A percentile compares a stretch with the other conserved stretches of the same genome.
These are phyloP conservation scores for Fusarium sp. DNA, from an alignment of 2,329 filamentous ascomycete species.

Conservation along the genomic window DNA sequence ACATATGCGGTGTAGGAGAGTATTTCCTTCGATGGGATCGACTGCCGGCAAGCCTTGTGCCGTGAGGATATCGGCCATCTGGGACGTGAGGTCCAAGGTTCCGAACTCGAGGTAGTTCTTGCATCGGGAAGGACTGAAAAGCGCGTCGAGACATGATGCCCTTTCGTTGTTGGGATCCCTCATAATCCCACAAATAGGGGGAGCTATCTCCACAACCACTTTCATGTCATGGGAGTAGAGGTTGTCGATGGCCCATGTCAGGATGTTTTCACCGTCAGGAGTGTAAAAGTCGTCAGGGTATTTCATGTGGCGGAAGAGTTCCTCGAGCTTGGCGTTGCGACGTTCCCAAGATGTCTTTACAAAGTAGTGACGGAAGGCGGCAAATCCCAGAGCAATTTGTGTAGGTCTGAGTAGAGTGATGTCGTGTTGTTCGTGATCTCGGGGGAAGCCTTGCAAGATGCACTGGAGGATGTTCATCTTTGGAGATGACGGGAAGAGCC, in stretches of 20 bases:
- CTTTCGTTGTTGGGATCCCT: neutral
- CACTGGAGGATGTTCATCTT: slow-evolving; percentile 5
- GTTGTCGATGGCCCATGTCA: slow-evolving; percentile 11
- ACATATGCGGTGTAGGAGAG: neutral
- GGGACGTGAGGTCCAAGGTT: neutral
- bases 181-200: neutral
- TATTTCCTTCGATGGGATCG: neutral
- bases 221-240: neutral
- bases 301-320: neutral
- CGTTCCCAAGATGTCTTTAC: neutral
- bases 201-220: neutral
- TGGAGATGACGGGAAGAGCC: neutral
- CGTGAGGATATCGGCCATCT: neutral
- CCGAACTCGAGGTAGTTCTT: neutral
- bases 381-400: neutral
- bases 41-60: neutral
- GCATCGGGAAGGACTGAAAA: neutral
- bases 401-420: neutral
- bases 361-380: neutral
- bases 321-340: neutral
- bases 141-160: neutral
- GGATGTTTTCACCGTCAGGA: neutral
- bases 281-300: neutral
- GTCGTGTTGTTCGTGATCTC: neutral
- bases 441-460: neutral